A percentile compares a stretch with the other conserved stretches of the same genome.
These are phyloP conservation scores for Clonostachys chloroleuca DNA, from an alignment of 2,329 filamentous ascomycete genomes.

Conservation along the genomic window DNA sequence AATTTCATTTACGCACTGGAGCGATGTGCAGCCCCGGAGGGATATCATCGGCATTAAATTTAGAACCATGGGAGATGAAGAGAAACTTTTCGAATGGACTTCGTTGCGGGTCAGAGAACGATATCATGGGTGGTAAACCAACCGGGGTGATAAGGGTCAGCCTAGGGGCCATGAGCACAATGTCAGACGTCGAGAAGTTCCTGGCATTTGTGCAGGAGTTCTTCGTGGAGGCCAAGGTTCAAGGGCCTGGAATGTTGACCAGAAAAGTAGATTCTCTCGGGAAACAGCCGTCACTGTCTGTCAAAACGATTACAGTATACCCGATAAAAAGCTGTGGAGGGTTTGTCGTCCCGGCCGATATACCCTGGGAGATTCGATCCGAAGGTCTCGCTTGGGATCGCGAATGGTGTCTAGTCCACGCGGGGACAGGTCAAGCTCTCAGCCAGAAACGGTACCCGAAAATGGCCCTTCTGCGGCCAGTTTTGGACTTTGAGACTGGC, in stretches of 20 bases:
- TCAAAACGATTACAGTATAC: conserved; percentile 71
- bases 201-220: conserved; percentile 69
- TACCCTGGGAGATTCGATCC: conserved; percentile 69
- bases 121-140: conserved; percentile 78
- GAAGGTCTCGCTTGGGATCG: conserved; percentile 93
- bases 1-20: conserved; percentile 82
- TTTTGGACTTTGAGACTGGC: conserved; percentile 65
- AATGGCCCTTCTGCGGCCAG: conserved; percentile 80
- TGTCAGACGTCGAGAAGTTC: conserved; percentile 69
- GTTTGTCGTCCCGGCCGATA: conserved; percentile 60
- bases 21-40: conserved; percentile 91
- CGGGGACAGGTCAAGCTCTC: conserved; percentile 76
- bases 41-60: conserved; percentile 65
- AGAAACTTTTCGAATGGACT: conserved; percentile 81
- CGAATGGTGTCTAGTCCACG: conserved; percentile 92
- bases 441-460: conserved; percentile 84
- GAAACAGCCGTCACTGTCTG: conserved; percentile 13
- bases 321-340: conserved; percentile 94
- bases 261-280: not conserved
- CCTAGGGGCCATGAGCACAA: conserved; percentile 84
- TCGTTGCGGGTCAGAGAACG: conserved; percentile 78
- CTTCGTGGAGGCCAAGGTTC: conserved; percentile 30
- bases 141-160: conserved; percentile 85
- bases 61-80: conserved; percentile 78
- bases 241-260: not conserved